Evolutionary conservation across 257 asterid species (phyloP), one percentile per base, ranked within the genome.

Genomic region (Mentha longifolia): DNA sequence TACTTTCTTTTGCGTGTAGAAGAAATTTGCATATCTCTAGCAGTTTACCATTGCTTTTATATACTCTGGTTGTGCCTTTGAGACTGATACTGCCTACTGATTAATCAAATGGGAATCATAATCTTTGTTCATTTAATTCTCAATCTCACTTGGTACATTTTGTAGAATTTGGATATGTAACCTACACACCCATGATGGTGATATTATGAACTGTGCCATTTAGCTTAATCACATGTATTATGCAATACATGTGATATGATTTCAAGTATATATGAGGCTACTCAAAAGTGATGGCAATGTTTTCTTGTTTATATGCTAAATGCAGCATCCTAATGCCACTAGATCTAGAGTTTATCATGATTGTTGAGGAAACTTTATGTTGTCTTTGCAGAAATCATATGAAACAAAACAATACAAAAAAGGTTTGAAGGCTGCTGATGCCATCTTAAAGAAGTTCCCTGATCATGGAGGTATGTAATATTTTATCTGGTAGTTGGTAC

Each of bases 371-470:
- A 45, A 42, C 25, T 33, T 47, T 41, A 68, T 65, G 15, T 56
- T 76, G 67, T 9, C 71, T 19, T 46, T 74, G 77, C 94, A 95
- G 99, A 95, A 89, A 89, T 92, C 99, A 43, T 92, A 95, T 67
- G 99, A 95, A 79, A 86, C 98, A 15, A 95, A 95, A 73, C 99
- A 95, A 83, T 95, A 95, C 78, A 95, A 95, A 65, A 95, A 95
- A 85, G 99, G 99, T 43, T 63, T 95, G 82, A 95, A 89, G 89
- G 98, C 98, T 76, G 98, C 99, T 33, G 99, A 95, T 83, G 73
- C 96, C 46, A 88, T 95, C 78, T 82, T 95, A 67, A 95, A 92
- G 89, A 95, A 95, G 88, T 95, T 92, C 76, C 99, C 99, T 54
- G 87, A 95, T 79, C 99, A 95, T 89, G 99, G 99, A 92, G 99